phyloP scores from a whole-genome alignment of 768 basidiomycete genomes.

The Naganishia randhawae region DNA sequence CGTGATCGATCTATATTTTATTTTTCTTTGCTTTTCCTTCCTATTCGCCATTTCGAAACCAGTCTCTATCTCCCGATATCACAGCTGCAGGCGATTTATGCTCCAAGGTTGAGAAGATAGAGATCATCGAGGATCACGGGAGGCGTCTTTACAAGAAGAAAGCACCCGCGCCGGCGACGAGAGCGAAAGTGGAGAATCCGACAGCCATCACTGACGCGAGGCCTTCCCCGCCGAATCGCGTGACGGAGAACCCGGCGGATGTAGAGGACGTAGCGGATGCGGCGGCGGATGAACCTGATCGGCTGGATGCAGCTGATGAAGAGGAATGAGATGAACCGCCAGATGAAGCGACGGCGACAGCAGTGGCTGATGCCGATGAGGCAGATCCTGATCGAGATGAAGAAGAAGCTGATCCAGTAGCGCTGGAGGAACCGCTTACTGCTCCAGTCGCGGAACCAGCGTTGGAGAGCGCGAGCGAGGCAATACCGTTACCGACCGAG shows the following conservation, averaged over 20 bases:
- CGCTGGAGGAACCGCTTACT: too few relatives aligned
- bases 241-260: background rate
- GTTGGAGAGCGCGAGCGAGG: constrained; percentile 13
- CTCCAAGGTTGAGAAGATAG: background rate
- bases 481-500: constrained; percentile 12
- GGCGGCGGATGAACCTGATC: constrained; percentile 18
- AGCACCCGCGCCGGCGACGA: constrained; percentile 21
- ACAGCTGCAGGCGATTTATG: background rate
- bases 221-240: constrained; percentile 5
- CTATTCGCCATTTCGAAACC: background rate
- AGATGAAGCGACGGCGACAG: background rate
- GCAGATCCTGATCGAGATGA: too few relatives aligned
- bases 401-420: too few relatives aligned
- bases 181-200: constrained; percentile 18
- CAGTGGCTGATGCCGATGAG: constrained; percentile 7
- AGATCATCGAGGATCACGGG: too few relatives aligned
- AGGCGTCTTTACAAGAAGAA: constrained; percentile 25
- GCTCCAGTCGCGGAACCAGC: background rate
- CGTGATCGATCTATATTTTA: background rate
- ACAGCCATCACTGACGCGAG: background rate
- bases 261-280: background rate
- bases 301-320: background rate
- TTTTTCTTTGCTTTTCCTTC: background rate
- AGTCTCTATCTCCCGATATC: background rate
- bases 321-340: background rate